phyloP scores from a whole-genome alignment of 139 green algal genomes.

The Chlamydomonas sphaeroides region DNA sequence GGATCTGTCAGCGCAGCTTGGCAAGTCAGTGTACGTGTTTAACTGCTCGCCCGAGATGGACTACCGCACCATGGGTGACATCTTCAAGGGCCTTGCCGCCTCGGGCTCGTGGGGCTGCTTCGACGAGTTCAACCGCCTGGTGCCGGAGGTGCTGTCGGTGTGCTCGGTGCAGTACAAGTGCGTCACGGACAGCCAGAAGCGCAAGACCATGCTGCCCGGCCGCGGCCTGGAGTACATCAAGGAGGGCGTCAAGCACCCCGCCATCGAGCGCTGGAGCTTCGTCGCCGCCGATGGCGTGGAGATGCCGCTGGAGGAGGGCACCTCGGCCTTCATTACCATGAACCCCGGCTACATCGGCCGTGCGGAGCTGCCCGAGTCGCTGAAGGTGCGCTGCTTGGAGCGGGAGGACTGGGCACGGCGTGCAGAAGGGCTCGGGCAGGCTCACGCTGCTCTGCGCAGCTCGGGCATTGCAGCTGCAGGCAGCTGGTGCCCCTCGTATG shows the following conservation, averaged over 20 bases:
- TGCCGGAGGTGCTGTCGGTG: slow-evolving; percentile 84
- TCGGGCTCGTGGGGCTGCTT: slow-evolving; percentile 88
- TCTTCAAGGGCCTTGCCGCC: slow-evolving; percentile 87
- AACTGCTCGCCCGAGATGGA: slow-evolving; percentile 91
- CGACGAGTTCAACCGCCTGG: slow-evolving; percentile 88
- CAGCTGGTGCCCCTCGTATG: too few species aligned
- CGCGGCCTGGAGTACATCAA: slow-evolving; percentile 88
- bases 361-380: slow-evolving; percentile 85
- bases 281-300: slow-evolving; percentile 80
- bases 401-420: too few species aligned
- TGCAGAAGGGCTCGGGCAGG: too few species aligned
- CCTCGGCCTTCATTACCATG: slow-evolving; percentile 88
- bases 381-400: slow-evolving; percentile 64
- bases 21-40: slow-evolving; percentile 90
- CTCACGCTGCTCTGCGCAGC: too few species aligned
- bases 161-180: slow-evolving; percentile 90
- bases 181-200: slow-evolving; percentile 85
- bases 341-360: slow-evolving; percentile 91
- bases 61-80: slow-evolving; percentile 89
- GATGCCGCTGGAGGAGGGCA: slow-evolving; percentile 87
- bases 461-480: too few species aligned
- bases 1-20: slow-evolving; percentile 85
- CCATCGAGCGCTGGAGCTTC: slow-evolving; percentile 80
- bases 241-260: slow-evolving; percentile 69
- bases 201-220: slow-evolving; percentile 84